Conservation (phyloP, 1,139 yeast species). For the Nakaseomyces uthaithaninus region DNA sequence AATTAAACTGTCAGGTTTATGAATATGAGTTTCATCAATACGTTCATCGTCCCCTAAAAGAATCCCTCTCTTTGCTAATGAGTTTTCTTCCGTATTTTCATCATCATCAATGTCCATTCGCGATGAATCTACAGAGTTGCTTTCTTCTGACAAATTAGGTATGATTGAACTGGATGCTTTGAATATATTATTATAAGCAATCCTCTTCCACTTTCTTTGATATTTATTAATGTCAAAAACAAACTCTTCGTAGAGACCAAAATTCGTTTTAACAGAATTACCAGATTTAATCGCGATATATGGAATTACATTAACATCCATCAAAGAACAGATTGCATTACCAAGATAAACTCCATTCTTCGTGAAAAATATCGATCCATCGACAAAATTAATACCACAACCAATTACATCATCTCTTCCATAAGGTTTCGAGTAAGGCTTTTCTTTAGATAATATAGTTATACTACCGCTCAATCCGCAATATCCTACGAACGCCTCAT, state of each 20-base stretch:
- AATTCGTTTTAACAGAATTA: slow-evolving; percentile 52
- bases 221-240: slow-evolving; percentile 64
- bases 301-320: slow-evolving; percentile 37
- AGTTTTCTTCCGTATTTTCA: neutral
- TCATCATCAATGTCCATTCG: slow-evolving; percentile 11
- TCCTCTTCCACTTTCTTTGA: slow-evolving; percentile 40
- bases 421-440: slow-evolving; percentile 40
- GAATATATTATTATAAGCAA: slow-evolving; percentile 28
- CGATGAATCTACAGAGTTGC: slow-evolving; percentile 3
- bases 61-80: slow-evolving; percentile 3
- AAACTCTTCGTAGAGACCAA: slow-evolving; percentile 56
- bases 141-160: slow-evolving; percentile 12
- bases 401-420: slow-evolving; percentile 65
- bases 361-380: slow-evolving; percentile 62
- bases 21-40: slow-evolving; percentile 20
- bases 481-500: slow-evolving; percentile 44
- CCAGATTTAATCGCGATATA: slow-evolving; percentile 44
- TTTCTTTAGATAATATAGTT: slow-evolving; percentile 34
- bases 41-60: slow-evolving; percentile 19
- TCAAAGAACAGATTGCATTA: slow-evolving; percentile 42
- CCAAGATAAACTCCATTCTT: slow-evolving; percentile 68
- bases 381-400: slow-evolving; percentile 69
- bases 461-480: slow-evolving; percentile 51
- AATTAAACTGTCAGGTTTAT: slow-evolving; percentile 24
- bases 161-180: slow-evolving; percentile 16